Conservation (phyloP, 805 yeast species). For the Teunomyces tritomae region DNA sequence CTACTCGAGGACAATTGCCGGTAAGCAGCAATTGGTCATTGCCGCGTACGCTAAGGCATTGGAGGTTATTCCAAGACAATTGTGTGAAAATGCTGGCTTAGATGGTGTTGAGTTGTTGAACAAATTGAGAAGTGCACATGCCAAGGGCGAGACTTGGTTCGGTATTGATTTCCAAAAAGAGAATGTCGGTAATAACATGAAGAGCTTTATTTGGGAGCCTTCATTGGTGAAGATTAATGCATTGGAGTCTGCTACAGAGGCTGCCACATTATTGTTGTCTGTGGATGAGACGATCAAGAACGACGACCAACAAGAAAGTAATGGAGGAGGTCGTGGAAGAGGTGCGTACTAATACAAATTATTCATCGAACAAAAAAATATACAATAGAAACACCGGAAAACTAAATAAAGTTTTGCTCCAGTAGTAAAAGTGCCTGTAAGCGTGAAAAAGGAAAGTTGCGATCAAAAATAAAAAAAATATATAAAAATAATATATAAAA, state of each 20-base stretch:
- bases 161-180: slow-evolving; percentile 92
- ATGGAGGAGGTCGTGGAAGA: slow-evolving; percentile 55
- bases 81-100: slow-evolving; percentile 98
- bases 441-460: not conserved
- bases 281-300: slow-evolving; percentile 92
- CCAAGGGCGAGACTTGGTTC: slow-evolving; percentile 86
- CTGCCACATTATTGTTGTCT: slow-evolving; percentile 87
- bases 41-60: slow-evolving; percentile 92
- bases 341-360: slow-evolving; percentile 44
- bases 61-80: slow-evolving; percentile 94
- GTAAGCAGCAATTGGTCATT: slow-evolving; percentile 91
- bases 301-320: slow-evolving; percentile 50
- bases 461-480: not conserved
- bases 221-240: slow-evolving; percentile 92
- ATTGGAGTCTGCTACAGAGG: slow-evolving; percentile 93
- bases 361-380: not conserved
- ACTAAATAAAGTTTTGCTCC: not conserved
- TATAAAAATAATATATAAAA: no score
- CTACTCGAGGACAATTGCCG: slow-evolving; percentile 82
- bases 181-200: slow-evolving; percentile 77
- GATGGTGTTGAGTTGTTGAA: slow-evolving; percentile 95
- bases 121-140: slow-evolving; percentile 87
- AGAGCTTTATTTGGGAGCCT: slow-evolving; percentile 95
- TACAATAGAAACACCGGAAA: not conserved
- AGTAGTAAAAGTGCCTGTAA: not conserved